Base-by-base conservation (phyloP, 139 green algal genomes). In the Ettlia oleoabundans region DNA sequence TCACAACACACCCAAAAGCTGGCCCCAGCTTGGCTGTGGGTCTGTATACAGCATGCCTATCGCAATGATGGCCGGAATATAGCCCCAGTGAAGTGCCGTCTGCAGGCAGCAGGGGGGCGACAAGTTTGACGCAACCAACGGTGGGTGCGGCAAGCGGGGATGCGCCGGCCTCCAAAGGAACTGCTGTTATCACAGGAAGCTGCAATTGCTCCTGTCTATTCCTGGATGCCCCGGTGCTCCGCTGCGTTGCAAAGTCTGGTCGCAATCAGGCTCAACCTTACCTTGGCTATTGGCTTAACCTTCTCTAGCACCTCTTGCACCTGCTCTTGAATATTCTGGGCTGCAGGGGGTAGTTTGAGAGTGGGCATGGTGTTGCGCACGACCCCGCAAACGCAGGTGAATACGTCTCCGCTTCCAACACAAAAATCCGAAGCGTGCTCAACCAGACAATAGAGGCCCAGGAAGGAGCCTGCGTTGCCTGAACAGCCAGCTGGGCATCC, bases 51-150 rank as follows among this genome's bases (percentile, higher is more conserved):
- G 74, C 87, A 93, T 91, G 41, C 90, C 92, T 1, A 91, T 40
- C 0, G 92, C 53, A 40, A 95, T 91, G 58, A 95, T 91, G 38
- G 74, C 63, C 0, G 92, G 92, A 47, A 95, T 94, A 77, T 93
- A 95, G 51, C 33, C 52, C 53, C 53, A 69, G 58, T 80, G 73
- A 15, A 80, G 53, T 53, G 58, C 52, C 3, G 53, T 80, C 73
- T 80, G 73, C 35, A 41, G 8, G 53, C 28, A 28, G 7, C 9
- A 28, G 68, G 15, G n/a, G n/a, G n/a, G n/a, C n/a, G n/a, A n/a
- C n/a, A n/a, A n/a, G n/a, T n/a, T n/a, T n/a, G 41, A 38, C n/a
- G 68, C 41, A 13, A 15, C 33, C 37, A 53, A 33, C 18, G 19
- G 13, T 73, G 37, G 40, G 37, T 53, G 35, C 18, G 55, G 55